Evolutionary conservation across 805 yeast genomes (phyloP), one percentile per base, ranked within the genome.

Genomic region (Starmerella gropengiesseri): DNA sequence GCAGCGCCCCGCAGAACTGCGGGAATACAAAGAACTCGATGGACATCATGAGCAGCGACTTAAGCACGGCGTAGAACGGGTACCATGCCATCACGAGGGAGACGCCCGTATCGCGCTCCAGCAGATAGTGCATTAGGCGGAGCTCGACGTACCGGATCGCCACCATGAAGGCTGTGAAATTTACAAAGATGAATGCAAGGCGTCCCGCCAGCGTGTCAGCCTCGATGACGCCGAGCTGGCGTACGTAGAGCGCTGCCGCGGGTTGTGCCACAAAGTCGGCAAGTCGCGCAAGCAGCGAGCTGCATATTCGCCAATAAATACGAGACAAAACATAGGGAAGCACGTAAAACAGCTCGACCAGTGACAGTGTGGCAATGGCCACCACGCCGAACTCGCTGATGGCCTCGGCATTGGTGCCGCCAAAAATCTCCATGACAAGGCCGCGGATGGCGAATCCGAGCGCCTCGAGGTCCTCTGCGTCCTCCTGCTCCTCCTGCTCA

Each of bases 1-100:
- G 59, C 55, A 85, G 70, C 50, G 74, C 60, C 1, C 98, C 98
- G 55, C 96, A 86, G 53, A 76, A 76, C 0, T 81, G 68, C 1
- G 98, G 98, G 64, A 91, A 89, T 6, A 79, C 66, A n/a, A 81
- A 69, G 39, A 86, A 69, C 58, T 91, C 98, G 37, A 84, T 71
- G 5, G 78, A 71, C 55, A 87, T 81, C 20, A 91, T 70, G 11
- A 73, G 54, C 44, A 83, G 74, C 12, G 89, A 93, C 58, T 87
- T 89, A 19, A 77, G 54, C 2, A 93, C 77, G 26, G 79, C 61
- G 33, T 56, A 59, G 19, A 50, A 45, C 37, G 54, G 57, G 30
- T 48, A 44, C 14, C 13, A 35, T 27, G 54, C 20, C n/a, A 17
- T 18, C 13, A 44, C 47, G 13, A 40, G 4, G 14, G 18, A 19